Percentiles rank a stretch among this genome's conserved stretches.
Evolutionary conservation across 129 eudicot species (phyloP).

Genomic region (Rutidosis leptorrhynchoides): DNA sequence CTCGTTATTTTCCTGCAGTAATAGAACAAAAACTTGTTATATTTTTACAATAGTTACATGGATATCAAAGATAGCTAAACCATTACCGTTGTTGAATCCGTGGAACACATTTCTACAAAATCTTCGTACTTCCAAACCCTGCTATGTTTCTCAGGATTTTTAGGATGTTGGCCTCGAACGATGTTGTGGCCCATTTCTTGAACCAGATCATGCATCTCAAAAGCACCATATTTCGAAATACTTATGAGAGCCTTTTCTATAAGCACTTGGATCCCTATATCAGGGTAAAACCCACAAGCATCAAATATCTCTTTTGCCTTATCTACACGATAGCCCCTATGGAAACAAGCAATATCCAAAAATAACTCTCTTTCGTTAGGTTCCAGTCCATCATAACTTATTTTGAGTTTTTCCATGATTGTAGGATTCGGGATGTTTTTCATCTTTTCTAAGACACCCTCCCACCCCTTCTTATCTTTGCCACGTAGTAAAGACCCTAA

Average conservation of each 20-base stretch:
- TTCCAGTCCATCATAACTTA: not conserved
- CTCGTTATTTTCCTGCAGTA: not conserved
- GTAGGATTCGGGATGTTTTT: too few relatives aligned
- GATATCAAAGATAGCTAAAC: too few relatives aligned
- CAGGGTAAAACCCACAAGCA: not conserved
- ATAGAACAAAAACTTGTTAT: not conserved
- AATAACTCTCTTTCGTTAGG: not conserved
- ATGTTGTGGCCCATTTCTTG: not conserved
- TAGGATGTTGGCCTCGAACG: not conserved
- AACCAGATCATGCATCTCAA: not conserved
- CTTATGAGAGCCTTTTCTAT: not conserved
- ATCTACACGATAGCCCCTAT: not conserved
- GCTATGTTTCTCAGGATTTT: not conserved
- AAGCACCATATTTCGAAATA: not conserved
- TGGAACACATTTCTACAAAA: not conserved
- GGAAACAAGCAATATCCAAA: not conserved
- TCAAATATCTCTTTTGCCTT: not conserved
- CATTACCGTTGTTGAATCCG: not conserved
- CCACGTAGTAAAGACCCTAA: too few relatives aligned
- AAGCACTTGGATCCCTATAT: not conserved
- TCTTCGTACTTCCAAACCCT: not conserved
- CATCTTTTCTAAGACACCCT: too few relatives aligned
- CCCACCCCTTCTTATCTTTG: too few relatives aligned
- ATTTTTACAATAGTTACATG: not conserved
- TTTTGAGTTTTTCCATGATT: not conserved